phyloP scores from a whole-genome alignment of 306 rosid genomes.

The Castanea mollissima region DNA sequence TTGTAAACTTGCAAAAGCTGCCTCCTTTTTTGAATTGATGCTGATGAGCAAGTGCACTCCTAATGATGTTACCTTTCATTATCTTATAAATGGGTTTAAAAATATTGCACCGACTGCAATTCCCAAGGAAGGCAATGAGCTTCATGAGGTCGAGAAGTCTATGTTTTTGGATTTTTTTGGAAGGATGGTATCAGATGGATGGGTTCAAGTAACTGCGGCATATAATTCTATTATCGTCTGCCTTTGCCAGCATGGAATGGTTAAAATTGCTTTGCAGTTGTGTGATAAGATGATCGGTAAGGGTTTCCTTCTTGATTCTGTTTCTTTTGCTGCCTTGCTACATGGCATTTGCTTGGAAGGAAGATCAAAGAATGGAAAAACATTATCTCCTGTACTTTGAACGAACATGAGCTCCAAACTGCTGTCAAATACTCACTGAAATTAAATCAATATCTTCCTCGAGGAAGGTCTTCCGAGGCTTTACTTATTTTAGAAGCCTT shows the following conservation, averaged over 20 bases:
- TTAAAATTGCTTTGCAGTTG: conserved; percentile 57
- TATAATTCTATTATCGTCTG: conserved; percentile 66
- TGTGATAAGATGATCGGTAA: conserved; percentile 47
- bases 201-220: conserved; percentile 47
- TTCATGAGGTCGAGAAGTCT: conserved; percentile 29
- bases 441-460: conserved; percentile 51
- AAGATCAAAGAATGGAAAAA: conserved; percentile 64
- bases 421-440: conserved; percentile 55
- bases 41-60: conserved; percentile 64
- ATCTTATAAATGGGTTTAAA: conserved; percentile 68
- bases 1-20: conserved; percentile 58
- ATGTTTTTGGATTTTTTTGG: conserved; percentile 53
- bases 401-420: conserved; percentile 47
- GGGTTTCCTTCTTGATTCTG: conserved; percentile 51
- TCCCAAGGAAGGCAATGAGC: conserved; percentile 19
- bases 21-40: conserved; percentile 71
- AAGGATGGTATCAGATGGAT: conserved; percentile 68
- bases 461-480: conserved; percentile 59
- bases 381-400: conserved; percentile 42
- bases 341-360: conserved; percentile 69
- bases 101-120: conserved; percentile 23
- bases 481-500: conserved; percentile 54
- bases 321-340: conserved; percentile 59
- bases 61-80: conserved; percentile 64
- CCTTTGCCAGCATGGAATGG: conserved; percentile 69